phyloP scores from a whole-genome alignment of 768 basidiomycete genomes.

The Calocera cornea region DNA sequence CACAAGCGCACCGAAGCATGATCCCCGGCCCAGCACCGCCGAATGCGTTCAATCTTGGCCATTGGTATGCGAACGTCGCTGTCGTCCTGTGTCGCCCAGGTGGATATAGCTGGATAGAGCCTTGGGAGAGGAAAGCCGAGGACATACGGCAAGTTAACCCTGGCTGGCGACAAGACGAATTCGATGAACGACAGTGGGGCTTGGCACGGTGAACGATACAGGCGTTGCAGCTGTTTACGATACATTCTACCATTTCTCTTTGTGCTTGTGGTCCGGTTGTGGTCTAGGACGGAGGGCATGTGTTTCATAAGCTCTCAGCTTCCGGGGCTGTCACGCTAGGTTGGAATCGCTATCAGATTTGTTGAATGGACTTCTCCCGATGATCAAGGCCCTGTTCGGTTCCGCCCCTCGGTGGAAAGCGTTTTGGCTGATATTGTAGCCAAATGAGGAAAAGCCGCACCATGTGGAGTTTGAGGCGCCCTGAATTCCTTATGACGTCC shows the following conservation, averaged over 20 bases:
- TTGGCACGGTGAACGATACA: neutral
- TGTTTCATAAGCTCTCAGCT: neutral
- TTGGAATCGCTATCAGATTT: neutral
- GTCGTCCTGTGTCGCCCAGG: constrained; percentile 69
- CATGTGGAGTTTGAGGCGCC: neutral
- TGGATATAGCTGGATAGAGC: constrained; percentile 69
- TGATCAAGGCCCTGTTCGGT: neutral
- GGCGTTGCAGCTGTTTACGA: neutral
- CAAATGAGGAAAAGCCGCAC: constrained; percentile 2
- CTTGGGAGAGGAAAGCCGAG: constrained; percentile 43
- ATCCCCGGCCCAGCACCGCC: constrained; percentile 40
- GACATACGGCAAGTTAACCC: constrained; percentile 69
- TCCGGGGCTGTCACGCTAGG: neutral
- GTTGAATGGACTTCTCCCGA: neutral
- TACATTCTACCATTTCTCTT: neutral
- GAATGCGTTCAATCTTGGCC: constrained; percentile 79
- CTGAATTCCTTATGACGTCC: constrained; percentile 1
- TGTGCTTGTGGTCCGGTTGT: neutral
- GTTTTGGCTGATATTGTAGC: constrained; percentile 3
- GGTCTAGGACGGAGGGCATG: neutral
- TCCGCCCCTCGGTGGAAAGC: neutral
- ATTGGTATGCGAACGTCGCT: constrained; percentile 56
- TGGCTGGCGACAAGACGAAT: constrained; percentile 24
- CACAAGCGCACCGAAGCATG: constrained; percentile 63
- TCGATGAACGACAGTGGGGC: constrained; percentile 4